A percentile compares a stretch with the other conserved stretches of the same genome.
Evolutionary conservation across 1,139 yeast species (phyloP).

Genomic region (Pichia sp.): DNA sequence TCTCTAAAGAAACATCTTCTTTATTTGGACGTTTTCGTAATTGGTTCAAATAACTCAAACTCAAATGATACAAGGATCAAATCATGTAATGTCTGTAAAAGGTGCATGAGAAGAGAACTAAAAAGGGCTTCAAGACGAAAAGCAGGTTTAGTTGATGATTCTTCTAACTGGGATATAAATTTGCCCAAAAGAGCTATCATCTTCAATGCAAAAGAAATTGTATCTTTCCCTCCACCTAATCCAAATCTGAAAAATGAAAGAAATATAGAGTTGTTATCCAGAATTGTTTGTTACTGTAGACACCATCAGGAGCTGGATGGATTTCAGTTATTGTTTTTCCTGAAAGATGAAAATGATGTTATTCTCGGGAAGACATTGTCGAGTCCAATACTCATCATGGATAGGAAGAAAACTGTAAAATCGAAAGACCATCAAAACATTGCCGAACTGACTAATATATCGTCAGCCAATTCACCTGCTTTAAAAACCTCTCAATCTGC

Average conservation of each 20-base stretch:
- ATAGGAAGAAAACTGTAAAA: constrained; percentile 57
- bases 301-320: constrained; percentile 86
- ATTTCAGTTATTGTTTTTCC: constrained; percentile 62
- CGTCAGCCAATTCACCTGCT: not conserved
- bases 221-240: constrained; percentile 62
- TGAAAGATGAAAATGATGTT: constrained; percentile 50
- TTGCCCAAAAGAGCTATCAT: constrained; percentile 76
- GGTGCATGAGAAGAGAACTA: constrained; percentile 87
- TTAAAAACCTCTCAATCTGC: no score
- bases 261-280: constrained; percentile 65
- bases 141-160: constrained; percentile 56
- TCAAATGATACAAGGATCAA: constrained; percentile 14
- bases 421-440: not conserved
- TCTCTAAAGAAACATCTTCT: constrained; percentile 44
- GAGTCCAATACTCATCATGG: constrained; percentile 81
- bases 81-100: constrained; percentile 65
- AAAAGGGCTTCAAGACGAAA: constrained; percentile 88
- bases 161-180: constrained; percentile 68
- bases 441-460: not conserved
- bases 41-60: constrained; percentile 29
- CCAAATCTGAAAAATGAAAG: constrained; percentile 28
- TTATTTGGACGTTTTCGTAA: constrained; percentile 58
- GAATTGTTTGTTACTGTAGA: constrained; percentile 92
- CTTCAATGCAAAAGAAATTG: constrained; percentile 83
- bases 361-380: constrained; percentile 70